Evolutionary conservation across 169 alveolate species (phyloP).

Genomic region (Plasmodium gallinaceum): DNA sequence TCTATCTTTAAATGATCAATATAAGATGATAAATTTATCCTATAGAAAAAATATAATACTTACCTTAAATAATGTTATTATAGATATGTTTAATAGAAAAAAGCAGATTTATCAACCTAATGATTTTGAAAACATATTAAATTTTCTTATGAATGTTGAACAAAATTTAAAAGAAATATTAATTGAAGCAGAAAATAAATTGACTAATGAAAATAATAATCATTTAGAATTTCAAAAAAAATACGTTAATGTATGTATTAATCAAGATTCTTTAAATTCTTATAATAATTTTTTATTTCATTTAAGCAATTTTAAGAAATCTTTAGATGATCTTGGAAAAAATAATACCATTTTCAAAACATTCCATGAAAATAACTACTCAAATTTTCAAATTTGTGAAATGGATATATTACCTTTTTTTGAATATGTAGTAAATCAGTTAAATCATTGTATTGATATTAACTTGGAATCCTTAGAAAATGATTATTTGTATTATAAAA

Average conservation of each 20-base stretch:
- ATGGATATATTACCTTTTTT: slow-evolving; percentile 37
- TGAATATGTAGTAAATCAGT: slow-evolving; percentile 10
- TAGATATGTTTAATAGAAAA: slow-evolving; percentile 23
- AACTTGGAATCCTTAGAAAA: slow-evolving; percentile 31
- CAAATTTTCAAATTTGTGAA: slow-evolving; percentile 45
- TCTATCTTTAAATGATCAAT: slow-evolving; percentile 40
- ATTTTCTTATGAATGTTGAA: slow-evolving; percentile 23
- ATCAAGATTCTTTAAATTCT: slow-evolving; percentile 64
- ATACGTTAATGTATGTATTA: slow-evolving; percentile 30
- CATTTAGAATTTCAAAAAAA: slow-evolving; percentile 67
- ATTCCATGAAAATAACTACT: slow-evolving; percentile 32
- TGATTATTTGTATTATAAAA: slow-evolving; percentile 19
- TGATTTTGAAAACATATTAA: slow-evolving; percentile 11
- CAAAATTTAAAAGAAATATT: slow-evolving; percentile 33
- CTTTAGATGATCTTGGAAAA: slow-evolving; percentile 17
- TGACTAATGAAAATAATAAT: slow-evolving; percentile 27
- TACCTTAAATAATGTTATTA: slow-evolving; percentile 19
- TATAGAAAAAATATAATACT: slow-evolving; percentile 40
- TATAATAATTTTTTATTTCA: slow-evolving; percentile 55
- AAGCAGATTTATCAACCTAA: slow-evolving; percentile 22
- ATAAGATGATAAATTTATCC: slow-evolving; percentile 31
- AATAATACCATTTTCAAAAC: slow-evolving; percentile 13
- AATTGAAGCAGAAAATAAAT: slow-evolving; percentile 36
- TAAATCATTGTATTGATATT: slow-evolving; percentile 22
- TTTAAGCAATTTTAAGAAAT: slow-evolving; percentile 33